Base-by-base conservation (phyloP, 108 stramenopile genomes). In the Skeletonema menzelii region DNA sequence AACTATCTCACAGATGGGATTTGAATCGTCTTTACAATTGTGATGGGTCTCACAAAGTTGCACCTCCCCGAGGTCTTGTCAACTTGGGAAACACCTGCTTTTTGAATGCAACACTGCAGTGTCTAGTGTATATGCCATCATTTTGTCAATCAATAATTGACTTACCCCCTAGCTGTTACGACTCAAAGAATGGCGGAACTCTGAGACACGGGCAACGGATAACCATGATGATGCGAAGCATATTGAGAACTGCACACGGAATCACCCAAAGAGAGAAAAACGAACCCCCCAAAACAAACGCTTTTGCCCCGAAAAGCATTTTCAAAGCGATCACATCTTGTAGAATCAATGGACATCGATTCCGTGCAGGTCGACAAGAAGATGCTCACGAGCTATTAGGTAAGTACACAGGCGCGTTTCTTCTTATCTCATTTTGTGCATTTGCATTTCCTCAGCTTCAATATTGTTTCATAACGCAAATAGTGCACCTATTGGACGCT, bases 1-100 rank as follows among this genome's bases (percentile, higher is more conserved):
- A 89, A 8, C 65, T 73, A 32, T 74, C 85, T 6, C 84, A 89
- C 76, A 68, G 67, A 60, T 94, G 93, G 93, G 70, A 81, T 35
- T 20, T 75, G 56, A 55, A 66, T 24, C 77, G 79, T 62, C 58
- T 87, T 34, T 46, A 74, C 53, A 73, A 63, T 70, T 55, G 30
- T 4, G 63, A 65, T 30, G 19, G 40, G 22, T 47, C 56, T 34
- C 37, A 35, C 15, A 57, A 63, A 47, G 68, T 83, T 28, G 47
- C 63, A 8, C 46, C 75, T 17, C 89, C 94, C 5, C 72, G 82
- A 37, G 98, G 98, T 15, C 81, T 99, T 27, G 53, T 73, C 30
- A 99, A 99, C 71, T 73, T 96, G 13, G 98, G 98, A 60, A 99
- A 99, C 68, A 99, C 97, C 7, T 99, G 98, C 82, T 99, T 96